phyloP scores from a whole-genome alignment of 306 rosid genomes.

The Trichosanthes cucumerina region DNA sequence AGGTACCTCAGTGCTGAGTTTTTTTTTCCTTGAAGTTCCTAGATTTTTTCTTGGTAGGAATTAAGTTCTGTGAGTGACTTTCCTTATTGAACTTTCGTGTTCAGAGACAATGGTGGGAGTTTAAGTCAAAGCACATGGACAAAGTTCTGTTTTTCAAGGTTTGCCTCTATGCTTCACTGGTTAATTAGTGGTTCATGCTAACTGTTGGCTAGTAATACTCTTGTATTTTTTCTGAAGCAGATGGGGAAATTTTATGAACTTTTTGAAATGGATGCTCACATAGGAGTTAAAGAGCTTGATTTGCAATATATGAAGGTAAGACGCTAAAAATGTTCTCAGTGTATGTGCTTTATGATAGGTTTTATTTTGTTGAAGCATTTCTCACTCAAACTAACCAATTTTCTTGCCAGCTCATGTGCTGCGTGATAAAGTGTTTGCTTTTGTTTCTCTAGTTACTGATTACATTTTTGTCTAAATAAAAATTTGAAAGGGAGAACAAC shows the following conservation, averaged over 20 bases:
- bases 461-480: conserved; percentile 4
- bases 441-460: conserved; percentile 7
- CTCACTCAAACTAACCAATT: neutral
- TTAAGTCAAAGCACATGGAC: conserved; percentile 93
- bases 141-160: conserved; percentile 94
- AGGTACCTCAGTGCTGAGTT: conserved; percentile 33
- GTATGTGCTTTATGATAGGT: neutral
- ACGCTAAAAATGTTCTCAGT: conserved; percentile 6
- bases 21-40: neutral
- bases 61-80: neutral
- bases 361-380: neutral
- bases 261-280: conserved; percentile 95
- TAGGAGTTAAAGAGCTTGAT: conserved; percentile 72
- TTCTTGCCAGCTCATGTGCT: neutral
- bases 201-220: conserved; percentile 14
- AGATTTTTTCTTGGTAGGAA: neutral
- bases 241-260: conserved; percentile 97
- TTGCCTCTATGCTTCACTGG: conserved; percentile 7
- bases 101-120: conserved; percentile 99
- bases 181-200: conserved; percentile 11
- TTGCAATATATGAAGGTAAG: conserved; percentile 91
- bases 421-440: neutral
- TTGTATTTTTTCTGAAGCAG: conserved; percentile 32
- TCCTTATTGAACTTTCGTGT: neutral
- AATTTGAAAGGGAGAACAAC: conserved; percentile 75